These are phyloP conservation scores for Capsicum pubescens DNA, from an alignment of 257 asterid genomes.

Conservation along the genomic window DNA sequence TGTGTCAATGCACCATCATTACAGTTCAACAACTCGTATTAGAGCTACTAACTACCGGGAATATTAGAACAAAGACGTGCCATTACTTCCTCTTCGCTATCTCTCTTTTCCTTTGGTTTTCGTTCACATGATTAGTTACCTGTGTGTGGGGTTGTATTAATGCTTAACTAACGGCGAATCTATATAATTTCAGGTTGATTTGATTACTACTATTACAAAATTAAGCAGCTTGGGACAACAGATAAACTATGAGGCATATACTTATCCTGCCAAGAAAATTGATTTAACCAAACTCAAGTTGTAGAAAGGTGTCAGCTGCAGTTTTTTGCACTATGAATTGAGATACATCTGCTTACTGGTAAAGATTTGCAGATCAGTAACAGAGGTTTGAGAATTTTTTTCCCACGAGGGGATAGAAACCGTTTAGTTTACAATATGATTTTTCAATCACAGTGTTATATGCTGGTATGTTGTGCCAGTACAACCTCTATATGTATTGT, in stretches of 20 bases:
- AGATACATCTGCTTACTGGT: not conserved
- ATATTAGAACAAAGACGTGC: not conserved
- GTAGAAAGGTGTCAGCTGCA: slow-evolving; percentile 45
- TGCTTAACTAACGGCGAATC: too few relatives aligned
- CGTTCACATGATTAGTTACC: not conserved
- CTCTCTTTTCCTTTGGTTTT: not conserved
- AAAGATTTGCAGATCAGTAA: not conserved
- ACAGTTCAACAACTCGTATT: not conserved
- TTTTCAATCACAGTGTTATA: not conserved
- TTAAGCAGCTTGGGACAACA: slow-evolving; percentile 84
- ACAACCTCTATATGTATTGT: not conserved
- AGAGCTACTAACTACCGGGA: not conserved
- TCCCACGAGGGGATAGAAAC: not conserved
- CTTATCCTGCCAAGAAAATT: slow-evolving; percentile 64
- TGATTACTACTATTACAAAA: slow-evolving; percentile 79
- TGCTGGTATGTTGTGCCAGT: not conserved
- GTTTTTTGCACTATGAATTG: not conserved
- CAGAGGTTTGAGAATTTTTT: not conserved
- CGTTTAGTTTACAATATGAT: not conserved
- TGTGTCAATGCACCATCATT: not conserved
- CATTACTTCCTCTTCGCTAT: not conserved
- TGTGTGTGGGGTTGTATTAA: too few relatives aligned
- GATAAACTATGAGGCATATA: slow-evolving; percentile 88
- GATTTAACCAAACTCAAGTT: slow-evolving; percentile 79
- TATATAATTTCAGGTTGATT: slow-evolving; percentile 72